These are phyloP conservation scores for Plasmodium fragile DNA, from an alignment of 169 alveolate genomes.

Conservation along the genomic window DNA sequence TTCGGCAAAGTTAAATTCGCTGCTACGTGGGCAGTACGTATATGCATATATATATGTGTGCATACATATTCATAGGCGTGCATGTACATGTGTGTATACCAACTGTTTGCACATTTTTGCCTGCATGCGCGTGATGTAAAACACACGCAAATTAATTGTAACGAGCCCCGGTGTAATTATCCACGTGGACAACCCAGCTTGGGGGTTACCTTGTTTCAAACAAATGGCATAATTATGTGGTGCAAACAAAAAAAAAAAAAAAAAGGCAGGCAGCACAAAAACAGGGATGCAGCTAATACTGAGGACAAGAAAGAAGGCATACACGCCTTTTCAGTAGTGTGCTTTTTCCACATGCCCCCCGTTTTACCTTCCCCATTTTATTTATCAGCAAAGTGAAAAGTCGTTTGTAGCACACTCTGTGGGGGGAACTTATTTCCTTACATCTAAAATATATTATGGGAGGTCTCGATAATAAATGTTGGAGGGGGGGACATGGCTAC, in stretches of 20 bases:
- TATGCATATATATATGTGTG: not conserved
- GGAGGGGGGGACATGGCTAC: not conserved
- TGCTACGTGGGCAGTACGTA: not conserved
- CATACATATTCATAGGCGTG: constrained; percentile 14
- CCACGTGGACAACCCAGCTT: constrained; percentile 10
- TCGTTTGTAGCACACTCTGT: not conserved
- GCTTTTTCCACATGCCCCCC: not conserved
- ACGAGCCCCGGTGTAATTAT: not conserved
- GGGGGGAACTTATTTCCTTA: not conserved
- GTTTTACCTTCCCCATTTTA: not conserved
- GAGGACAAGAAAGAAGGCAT: not conserved
- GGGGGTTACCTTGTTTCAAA: constrained; percentile 5
- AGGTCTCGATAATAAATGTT: not conserved
- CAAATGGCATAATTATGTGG: constrained; percentile 1
- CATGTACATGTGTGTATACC: not conserved
- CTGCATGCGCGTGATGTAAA: not conserved
- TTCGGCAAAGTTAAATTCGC: not conserved
- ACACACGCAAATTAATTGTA: not conserved
- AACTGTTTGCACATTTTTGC: not conserved
- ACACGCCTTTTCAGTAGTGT: not conserved
- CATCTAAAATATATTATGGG: not conserved
- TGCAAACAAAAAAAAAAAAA: not conserved
- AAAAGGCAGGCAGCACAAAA: not conserved
- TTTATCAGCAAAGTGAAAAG: not conserved
- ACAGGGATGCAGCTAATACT: not conserved